Percentiles rank a stretch among this genome's conserved stretches.
Evolutionary conservation across 805 yeast species (phyloP).

Genomic region (Yamadazyma phyllophila): DNA sequence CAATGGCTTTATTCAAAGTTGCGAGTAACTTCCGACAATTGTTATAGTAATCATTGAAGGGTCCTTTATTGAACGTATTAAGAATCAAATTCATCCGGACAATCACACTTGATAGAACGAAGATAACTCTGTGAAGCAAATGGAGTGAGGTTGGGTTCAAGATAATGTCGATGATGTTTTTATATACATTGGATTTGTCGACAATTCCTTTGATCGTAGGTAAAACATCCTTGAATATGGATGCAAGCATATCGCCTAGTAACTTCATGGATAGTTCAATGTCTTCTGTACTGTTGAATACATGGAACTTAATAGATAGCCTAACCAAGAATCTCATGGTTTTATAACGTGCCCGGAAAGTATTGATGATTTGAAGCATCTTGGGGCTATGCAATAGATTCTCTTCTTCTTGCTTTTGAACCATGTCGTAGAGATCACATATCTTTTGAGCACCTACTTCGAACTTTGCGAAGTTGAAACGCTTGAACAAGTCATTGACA

Average conservation of each 20-base stretch:
- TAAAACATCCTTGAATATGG: constrained; percentile 3
- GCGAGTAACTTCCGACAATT: neutral
- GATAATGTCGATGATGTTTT: constrained; percentile 6
- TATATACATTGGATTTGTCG: neutral
- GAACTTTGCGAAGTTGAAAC: neutral
- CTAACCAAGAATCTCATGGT: constrained; percentile 1
- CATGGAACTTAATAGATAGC: constrained; percentile 8
- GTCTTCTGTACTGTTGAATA: constrained; percentile 2
- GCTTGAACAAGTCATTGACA: neutral
- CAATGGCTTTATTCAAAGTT: neutral
- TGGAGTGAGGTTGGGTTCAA: constrained; percentile 11
- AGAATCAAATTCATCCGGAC: constrained; percentile 2
- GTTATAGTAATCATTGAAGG: neutral
- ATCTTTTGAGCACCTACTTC: constrained; percentile 1
- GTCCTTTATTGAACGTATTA: neutral
- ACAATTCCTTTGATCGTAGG: constrained; percentile 6
- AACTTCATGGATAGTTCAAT: neutral
- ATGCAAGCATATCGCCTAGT: neutral
- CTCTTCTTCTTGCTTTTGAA: neutral
- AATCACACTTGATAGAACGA: constrained; percentile 4
- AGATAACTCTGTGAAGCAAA: constrained; percentile 7
- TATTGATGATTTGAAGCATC: constrained; percentile 1
- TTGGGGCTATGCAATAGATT: neutral
- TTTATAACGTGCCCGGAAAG: constrained; percentile 1
- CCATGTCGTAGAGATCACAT: neutral